These are phyloP conservation scores for Aureobasidium sp. DNA, from an alignment of 2,329 filamentous ascomycete species.

Conservation along the genomic window DNA sequence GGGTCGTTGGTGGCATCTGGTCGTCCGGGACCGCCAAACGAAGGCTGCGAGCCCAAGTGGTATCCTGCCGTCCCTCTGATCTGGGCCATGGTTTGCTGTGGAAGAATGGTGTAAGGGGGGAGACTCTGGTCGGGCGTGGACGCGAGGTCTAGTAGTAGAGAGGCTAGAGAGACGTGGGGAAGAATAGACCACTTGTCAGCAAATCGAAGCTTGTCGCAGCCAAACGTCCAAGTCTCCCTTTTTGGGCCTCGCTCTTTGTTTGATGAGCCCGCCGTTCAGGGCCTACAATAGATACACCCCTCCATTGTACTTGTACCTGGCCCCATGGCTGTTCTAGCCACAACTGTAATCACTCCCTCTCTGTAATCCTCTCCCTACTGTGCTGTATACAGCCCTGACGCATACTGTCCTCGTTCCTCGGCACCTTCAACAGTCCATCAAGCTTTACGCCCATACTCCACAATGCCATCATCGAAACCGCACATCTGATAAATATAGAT, in stretches of 20 bases:
- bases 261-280: neutral
- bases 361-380: neutral
- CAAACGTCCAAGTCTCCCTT: neutral
- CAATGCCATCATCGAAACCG: neutral
- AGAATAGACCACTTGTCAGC: slow-evolving; percentile 14
- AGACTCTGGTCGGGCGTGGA: neutral
- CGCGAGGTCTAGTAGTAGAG: slow-evolving; percentile 2
- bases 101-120: slow-evolving; percentile 4
- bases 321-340: neutral
- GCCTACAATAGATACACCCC: neutral
- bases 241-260: neutral
- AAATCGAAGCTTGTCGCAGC: slow-evolving; percentile 4
- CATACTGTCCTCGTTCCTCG: neutral
- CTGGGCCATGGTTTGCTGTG: slow-evolving; percentile 43
- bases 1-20: slow-evolving; percentile 59
- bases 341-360: neutral
- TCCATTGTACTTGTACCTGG: neutral
- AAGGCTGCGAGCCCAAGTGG: slow-evolving; percentile 67
- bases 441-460: neutral
- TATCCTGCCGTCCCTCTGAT: slow-evolving; percentile 66
- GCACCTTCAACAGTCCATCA: neutral
- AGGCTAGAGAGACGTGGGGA: slow-evolving; percentile 6
- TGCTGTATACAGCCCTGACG: neutral
- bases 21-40: slow-evolving; percentile 48
- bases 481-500: neutral